Base-by-base conservation (phyloP, 2,329 filamentous ascomycete genomes). In the Pyrenochaeta sp. region DNA sequence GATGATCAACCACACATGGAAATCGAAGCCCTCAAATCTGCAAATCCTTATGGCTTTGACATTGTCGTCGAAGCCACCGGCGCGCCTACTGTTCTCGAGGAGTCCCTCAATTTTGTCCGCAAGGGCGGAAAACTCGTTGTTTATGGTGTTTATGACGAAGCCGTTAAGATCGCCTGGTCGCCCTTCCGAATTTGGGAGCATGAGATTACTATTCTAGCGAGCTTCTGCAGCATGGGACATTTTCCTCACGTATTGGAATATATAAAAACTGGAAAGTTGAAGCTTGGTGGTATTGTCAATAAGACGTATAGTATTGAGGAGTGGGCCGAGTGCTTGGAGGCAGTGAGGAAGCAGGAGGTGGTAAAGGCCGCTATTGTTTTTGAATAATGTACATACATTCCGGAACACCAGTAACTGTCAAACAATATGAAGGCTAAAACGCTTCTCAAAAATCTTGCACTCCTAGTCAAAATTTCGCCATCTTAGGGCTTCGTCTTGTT, bases 311-410 rank as follows among this genome's bases (percentile, higher is more conserved):
- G 83, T 76, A 79, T 91, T n/a, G 88, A 91, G 69, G 82, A 91
- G 71, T 91, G 87, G 83, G 85, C 79, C 40, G 85, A 90, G 71
- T 89, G 87, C 56, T 77, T 91, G 61, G 85, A 90, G 73, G 83
- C 85, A 51, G 90, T 91, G 80, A 85, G 82, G 67, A 87, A 89
- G 77, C 90, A 90, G 81, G 84, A 79, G 47, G 88, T 87, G 54
- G 90, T 91, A 71, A 91, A 91, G 81, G 88, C 88, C 46, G 87
- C 86, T 14, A 90, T 91, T 72, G 83, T 86, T 41, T 90, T 90
- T 66, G 87, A 90, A 2, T 63, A 23, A 50, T 45, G 18, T 33
- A 4, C 14, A 36, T 27, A 9, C 23, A 27, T 27, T 9, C 23
- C 23, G 23, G 9, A 27, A 27, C 23, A 27, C 23, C 23, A n/a